These are phyloP conservation scores for Paralagenidium karlingii DNA, from an alignment of 352 stramenopile species.

Conservation along the genomic window DNA sequence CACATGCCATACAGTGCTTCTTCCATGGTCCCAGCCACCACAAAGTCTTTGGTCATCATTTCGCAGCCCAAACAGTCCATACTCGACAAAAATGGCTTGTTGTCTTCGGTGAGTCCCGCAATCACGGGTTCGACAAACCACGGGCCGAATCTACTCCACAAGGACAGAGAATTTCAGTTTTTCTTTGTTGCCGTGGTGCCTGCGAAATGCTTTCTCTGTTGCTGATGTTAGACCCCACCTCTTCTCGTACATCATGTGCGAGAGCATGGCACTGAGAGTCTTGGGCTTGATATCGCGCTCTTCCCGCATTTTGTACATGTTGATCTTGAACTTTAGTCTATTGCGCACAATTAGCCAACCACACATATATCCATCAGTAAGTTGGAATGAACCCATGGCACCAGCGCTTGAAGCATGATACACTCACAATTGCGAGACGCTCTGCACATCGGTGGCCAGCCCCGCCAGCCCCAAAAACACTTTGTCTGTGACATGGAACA, in stretches of 20 bases:
- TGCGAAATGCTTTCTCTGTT: too few species aligned
- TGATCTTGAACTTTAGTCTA: constrained; percentile 87
- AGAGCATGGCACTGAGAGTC: constrained; percentile 94
- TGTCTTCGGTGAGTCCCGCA: constrained; percentile 90
- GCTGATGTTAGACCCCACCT: too few species aligned
- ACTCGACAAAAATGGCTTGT: constrained; percentile 93
- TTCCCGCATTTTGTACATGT: constrained; percentile 98
- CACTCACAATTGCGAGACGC: constrained; percentile 86
- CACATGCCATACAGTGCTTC: constrained; percentile 98
- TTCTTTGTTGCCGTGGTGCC: not conserved
- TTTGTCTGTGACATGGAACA: constrained; percentile 97
- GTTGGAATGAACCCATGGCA: not conserved
- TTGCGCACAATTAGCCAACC: constrained; percentile 1
- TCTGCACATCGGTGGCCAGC: constrained; percentile 98
- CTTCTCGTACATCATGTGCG: constrained; percentile 97
- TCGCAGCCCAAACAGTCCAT: constrained; percentile 98
- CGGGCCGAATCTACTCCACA: constrained; percentile 90
- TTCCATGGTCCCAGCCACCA: constrained; percentile 95
- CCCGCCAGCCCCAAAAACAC: constrained; percentile 94
- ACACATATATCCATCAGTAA: not conserved
- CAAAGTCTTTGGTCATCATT: constrained; percentile 95
- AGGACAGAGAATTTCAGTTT: not conserved
- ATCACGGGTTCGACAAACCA: constrained; percentile 99
- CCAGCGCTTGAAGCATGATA: not conserved
- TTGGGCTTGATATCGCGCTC: constrained; percentile 97